Conservation (phyloP, 331 rosid species). For the Rosa hybrid region DNA sequence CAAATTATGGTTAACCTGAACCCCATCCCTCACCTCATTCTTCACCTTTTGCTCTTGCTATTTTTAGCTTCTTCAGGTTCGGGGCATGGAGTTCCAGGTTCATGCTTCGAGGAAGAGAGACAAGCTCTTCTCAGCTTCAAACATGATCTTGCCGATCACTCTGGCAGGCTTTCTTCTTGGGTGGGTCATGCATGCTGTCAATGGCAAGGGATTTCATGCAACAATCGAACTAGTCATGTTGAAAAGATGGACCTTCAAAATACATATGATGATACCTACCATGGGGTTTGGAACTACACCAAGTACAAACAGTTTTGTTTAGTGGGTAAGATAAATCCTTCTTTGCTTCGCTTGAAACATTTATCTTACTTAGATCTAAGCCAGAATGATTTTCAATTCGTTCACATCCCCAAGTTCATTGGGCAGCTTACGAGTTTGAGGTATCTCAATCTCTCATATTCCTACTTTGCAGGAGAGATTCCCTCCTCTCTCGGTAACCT, state of each 20-base stretch:
- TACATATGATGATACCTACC: neutral
- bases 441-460: slow-evolving; percentile 5
- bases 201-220: slow-evolving; percentile 28
- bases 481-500: slow-evolving; percentile 14
- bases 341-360: too few relatives aligned
- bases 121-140: slow-evolving; percentile 13
- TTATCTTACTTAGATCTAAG: slow-evolving; percentile 17
- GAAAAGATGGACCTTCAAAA: neutral
- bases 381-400: neutral
- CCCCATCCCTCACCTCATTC: neutral
- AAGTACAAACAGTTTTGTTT: too few relatives aligned
- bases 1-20: neutral
- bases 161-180: slow-evolving; percentile 18
- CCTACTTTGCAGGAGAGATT: neutral
- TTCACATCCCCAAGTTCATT: neutral
- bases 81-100: too few relatives aligned
- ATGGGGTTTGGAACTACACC: too few relatives aligned
- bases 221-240: neutral
- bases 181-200: neutral
- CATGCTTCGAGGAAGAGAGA: slow-evolving; percentile 19
- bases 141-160: slow-evolving; percentile 8
- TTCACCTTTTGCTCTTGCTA: neutral
- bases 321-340: too few relatives aligned
- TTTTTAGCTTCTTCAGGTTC: neutral
- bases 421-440: slow-evolving; percentile 4